These are phyloP conservation scores for Meripilus lineatus DNA, from an alignment of 1,284 basidiomycete genomes.

Conservation along the genomic window DNA sequence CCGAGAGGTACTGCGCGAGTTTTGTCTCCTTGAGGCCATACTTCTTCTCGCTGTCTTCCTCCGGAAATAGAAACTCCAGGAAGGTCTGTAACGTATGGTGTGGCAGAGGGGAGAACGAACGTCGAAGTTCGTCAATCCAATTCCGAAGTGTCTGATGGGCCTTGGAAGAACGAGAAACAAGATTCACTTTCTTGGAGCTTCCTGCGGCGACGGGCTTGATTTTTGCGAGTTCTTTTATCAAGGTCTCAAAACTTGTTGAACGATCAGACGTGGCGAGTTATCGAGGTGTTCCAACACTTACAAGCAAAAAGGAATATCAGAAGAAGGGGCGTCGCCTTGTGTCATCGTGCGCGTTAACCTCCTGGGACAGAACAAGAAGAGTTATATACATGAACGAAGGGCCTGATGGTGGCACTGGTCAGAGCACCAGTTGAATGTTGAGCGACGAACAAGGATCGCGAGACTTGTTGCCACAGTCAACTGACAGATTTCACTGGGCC, in stretches of 20 bases:
- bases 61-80: constrained; percentile 78
- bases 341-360: no score
- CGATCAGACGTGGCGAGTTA: no score
- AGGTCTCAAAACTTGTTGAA: not conserved
- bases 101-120: constrained; percentile 41
- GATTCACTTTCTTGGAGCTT: not conserved
- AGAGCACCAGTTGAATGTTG: no score
- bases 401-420: no score
- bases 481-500: no score
- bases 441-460: no score
- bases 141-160: constrained; percentile 31
- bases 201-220: not conserved
- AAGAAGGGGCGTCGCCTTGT: no score
- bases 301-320: no score
- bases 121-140: constrained; percentile 44
- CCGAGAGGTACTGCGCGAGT: constrained; percentile 52
- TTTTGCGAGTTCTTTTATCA: not conserved
- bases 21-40: constrained; percentile 71
- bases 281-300: no score
- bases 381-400: no score
- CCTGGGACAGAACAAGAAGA: no score
- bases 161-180: not conserved
- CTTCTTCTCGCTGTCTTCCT: constrained; percentile 65
- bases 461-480: no score
- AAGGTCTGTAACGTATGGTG: constrained; percentile 45